A percentile compares a stretch with the other conserved stretches of the same genome.
Conservation (phyloP, 2,329 filamentous ascomycete species). For the Aspergillus pseudoviridinutans region DNA sequence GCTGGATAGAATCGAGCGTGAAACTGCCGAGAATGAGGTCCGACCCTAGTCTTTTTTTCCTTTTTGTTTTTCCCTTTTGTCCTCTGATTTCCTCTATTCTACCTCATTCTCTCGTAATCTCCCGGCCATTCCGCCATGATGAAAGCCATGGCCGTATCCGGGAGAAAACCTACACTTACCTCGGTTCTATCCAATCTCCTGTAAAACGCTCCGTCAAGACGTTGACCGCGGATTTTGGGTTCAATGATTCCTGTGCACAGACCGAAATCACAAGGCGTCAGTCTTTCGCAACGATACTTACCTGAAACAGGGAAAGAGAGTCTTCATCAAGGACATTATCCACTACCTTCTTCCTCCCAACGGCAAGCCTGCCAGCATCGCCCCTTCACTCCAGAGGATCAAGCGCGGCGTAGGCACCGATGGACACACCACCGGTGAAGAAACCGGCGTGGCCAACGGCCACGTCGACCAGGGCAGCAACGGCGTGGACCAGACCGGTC, state of each 20-base stretch:
- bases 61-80: slow-evolving; percentile 6
- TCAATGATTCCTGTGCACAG: background rate
- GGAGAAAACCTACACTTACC: background rate
- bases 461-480: slow-evolving; percentile 8
- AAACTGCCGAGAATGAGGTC: slow-evolving; percentile 63
- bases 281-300: slow-evolving; percentile 33
- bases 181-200: background rate
- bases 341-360: slow-evolving; percentile 83
- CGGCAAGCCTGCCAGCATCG: slow-evolving; percentile 63
- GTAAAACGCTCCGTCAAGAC: background rate
- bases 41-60: slow-evolving; percentile 33
- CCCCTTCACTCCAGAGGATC: slow-evolving; percentile 65
- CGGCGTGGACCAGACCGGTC: slow-evolving; percentile 2
- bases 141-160: background rate
- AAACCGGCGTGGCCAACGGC: slow-evolving; percentile 22
- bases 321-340: slow-evolving; percentile 98
- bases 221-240: background rate
- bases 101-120: background rate
- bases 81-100: background rate
- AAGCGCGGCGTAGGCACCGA: slow-evolving; percentile 59
- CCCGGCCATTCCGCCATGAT: background rate
- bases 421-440: slow-evolving; percentile 12
- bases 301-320: slow-evolving; percentile 69
- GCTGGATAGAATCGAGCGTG: slow-evolving; percentile 68
- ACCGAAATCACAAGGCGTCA: background rate